phyloP scores from a whole-genome alignment of 2,329 filamentous ascomycete species.

The Teratosphaeria viscida region DNA sequence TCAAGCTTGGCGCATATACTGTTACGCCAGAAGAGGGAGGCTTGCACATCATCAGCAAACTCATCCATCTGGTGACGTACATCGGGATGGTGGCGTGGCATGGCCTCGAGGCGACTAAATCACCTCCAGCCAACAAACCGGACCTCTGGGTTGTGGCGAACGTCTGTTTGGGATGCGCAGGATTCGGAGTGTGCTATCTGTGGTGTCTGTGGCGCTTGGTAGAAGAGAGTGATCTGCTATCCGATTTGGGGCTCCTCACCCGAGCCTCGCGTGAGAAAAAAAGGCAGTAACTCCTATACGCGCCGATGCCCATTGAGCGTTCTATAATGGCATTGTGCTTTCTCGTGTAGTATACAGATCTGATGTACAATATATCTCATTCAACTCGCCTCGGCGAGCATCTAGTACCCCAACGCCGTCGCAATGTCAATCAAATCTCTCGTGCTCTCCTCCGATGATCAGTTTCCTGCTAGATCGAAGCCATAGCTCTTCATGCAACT shows the following conservation, averaged over 20 bases:
- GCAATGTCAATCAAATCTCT: constrained; percentile 1
- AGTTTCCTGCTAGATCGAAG: constrained; percentile 48
- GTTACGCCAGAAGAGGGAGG: constrained; percentile 11
- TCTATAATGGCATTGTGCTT: neutral
- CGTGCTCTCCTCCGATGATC: neutral
- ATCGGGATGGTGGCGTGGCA: constrained; percentile 73
- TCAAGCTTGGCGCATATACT: constrained; percentile 55
- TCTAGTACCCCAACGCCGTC: neutral
- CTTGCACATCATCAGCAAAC: constrained; percentile 34
- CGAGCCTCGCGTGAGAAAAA: constrained; percentile 26
- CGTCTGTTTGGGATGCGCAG: constrained; percentile 72
- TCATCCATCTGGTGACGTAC: constrained; percentile 71
- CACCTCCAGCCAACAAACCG: constrained; percentile 65
- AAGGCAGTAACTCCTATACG: constrained; percentile 23
- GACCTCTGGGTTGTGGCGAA: constrained; percentile 93
- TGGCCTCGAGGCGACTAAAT: constrained; percentile 55
- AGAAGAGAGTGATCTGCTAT: constrained; percentile 44
- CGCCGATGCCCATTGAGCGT: neutral
- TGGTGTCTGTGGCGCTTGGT: constrained; percentile 74
- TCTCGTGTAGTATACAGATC: neutral
- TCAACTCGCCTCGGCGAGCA: neutral
- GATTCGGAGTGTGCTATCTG: constrained; percentile 77
- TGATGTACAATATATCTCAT: neutral
- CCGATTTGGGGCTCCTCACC: constrained; percentile 8
- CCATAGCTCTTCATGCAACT: constrained; percentile 89